Conservation (phyloP, 2,329 filamentous ascomycete genomes). For the Myriosclerotinia curreyana region DNA sequence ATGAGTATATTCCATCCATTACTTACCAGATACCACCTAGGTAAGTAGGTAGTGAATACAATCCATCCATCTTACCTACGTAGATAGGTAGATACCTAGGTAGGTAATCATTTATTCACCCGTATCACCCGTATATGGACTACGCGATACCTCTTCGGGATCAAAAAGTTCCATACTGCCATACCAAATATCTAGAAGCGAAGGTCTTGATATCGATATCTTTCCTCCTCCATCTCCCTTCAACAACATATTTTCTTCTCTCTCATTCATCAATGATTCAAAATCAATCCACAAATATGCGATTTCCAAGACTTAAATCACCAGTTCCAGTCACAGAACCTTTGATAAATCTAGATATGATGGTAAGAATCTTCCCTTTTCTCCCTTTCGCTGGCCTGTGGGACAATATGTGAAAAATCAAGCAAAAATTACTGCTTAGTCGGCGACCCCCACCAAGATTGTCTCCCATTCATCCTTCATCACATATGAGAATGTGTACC, state of each 20-base stretch:
- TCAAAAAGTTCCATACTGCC: background rate
- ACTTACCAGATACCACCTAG: background rate
- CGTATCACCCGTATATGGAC: background rate
- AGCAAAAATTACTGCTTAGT: constrained; percentile 9
- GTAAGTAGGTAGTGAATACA: too few species aligned
- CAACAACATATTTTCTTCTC: background rate
- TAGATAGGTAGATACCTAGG: too few species aligned
- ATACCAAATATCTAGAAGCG: background rate
- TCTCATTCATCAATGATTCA: background rate
- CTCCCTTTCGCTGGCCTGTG: background rate
- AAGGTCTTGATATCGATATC: background rate
- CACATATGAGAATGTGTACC: background rate
- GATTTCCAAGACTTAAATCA: background rate
- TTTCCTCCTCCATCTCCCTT: background rate
- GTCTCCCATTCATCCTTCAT: background rate
- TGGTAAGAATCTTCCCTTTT: constrained; percentile 12
- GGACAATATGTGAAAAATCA: background rate
- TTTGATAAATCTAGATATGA: constrained; percentile 2
- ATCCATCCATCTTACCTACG: too few species aligned
- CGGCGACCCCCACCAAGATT: background rate
- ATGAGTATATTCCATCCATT: too few species aligned
- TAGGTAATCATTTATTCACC: too few species aligned
- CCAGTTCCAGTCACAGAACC: background rate
- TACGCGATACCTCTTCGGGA: background rate
- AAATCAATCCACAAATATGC: background rate